Conservation (phyloP, 75 land plant genomes). For the Picea sitchensis region DNA sequence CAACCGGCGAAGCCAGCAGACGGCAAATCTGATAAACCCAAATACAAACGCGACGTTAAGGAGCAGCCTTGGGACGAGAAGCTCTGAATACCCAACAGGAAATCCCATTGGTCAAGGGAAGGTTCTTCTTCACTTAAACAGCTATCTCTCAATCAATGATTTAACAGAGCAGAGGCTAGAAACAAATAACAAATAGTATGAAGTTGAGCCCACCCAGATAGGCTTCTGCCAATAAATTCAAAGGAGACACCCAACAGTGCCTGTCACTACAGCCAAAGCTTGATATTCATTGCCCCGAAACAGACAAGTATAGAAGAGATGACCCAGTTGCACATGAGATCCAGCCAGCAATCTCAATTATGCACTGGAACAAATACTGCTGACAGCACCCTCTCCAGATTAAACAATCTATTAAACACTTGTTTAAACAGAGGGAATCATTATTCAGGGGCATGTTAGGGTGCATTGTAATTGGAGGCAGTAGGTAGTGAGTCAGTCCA, state of each 20-base stretch:
- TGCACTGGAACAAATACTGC: no score
- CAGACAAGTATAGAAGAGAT: background rate
- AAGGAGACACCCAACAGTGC: background rate
- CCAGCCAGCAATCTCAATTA: background rate
- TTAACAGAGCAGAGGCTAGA: no score
- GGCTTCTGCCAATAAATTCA: background rate
- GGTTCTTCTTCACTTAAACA: background rate
- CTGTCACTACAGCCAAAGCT: background rate
- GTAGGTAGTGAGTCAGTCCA: no score
- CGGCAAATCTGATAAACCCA: slow-evolving; percentile 20
- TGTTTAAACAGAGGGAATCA: background rate
- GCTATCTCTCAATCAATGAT: background rate
- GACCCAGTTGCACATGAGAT: background rate
- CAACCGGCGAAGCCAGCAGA: slow-evolving; percentile 9
- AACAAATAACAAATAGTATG: no score
- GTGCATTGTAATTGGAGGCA: background rate
- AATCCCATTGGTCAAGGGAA: slow-evolving; percentile 27
- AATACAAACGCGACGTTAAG: slow-evolving; percentile 33
- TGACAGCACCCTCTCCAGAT: background rate
- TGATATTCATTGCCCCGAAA: no score
- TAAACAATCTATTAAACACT: background rate
- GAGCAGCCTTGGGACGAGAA: slow-evolving; percentile 41
- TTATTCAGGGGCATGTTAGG: background rate
- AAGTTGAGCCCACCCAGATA: no score
- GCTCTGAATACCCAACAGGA: slow-evolving; percentile 51